A percentile compares a stretch with the other conserved stretches of the same genome.
These are phyloP conservation scores for Coemansia umbellata DNA, from an alignment of 192 early-diverging fungal genomes.

Conservation along the genomic window DNA sequence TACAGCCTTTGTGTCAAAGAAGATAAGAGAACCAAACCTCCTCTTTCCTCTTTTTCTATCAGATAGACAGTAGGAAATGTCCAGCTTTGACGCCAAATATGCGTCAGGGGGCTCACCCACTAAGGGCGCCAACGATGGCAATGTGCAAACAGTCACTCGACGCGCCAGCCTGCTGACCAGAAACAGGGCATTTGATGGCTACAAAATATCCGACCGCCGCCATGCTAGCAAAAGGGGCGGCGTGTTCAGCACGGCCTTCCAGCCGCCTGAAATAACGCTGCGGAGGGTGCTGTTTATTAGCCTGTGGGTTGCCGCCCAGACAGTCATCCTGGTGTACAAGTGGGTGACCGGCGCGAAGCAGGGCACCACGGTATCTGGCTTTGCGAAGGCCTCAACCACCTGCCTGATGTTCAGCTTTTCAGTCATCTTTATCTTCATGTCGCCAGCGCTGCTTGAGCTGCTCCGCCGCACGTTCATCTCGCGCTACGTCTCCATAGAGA, in stretches of 20 bases:
- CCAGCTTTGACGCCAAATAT: slow-evolving; percentile 25
- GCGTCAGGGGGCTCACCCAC: slow-evolving; percentile 2
- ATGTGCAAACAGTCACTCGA: slow-evolving; percentile 8
- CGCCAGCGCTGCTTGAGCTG: slow-evolving; percentile 70
- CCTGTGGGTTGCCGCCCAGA: slow-evolving; percentile 60
- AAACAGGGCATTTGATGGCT: slow-evolving; percentile 50
- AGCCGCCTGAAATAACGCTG: slow-evolving; percentile 46
- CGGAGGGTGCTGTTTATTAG: slow-evolving; percentile 50
- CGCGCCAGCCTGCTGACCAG: slow-evolving; percentile 40
- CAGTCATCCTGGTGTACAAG: slow-evolving; percentile 52
- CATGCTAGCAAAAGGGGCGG: neutral
- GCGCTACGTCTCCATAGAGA: slow-evolving; percentile 71
- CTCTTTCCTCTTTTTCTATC: too few relatives aligned
- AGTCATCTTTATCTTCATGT: slow-evolving; percentile 70
- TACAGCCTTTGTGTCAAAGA: too few relatives aligned
- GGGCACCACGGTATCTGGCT: slow-evolving; percentile 38
- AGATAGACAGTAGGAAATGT: too few relatives aligned
- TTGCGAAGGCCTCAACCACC: slow-evolving; percentile 36
- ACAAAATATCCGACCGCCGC: slow-evolving; percentile 29
- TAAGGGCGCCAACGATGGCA: neutral
- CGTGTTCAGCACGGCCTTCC: neutral
- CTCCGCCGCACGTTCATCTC: slow-evolving; percentile 70
- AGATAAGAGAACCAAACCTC: too few relatives aligned
- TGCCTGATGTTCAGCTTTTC: slow-evolving; percentile 55
- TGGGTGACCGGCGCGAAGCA: slow-evolving; percentile 54